phyloP scores from a whole-genome alignment of 768 basidiomycete genomes.

The Rhodocollybia butyracea region DNA sequence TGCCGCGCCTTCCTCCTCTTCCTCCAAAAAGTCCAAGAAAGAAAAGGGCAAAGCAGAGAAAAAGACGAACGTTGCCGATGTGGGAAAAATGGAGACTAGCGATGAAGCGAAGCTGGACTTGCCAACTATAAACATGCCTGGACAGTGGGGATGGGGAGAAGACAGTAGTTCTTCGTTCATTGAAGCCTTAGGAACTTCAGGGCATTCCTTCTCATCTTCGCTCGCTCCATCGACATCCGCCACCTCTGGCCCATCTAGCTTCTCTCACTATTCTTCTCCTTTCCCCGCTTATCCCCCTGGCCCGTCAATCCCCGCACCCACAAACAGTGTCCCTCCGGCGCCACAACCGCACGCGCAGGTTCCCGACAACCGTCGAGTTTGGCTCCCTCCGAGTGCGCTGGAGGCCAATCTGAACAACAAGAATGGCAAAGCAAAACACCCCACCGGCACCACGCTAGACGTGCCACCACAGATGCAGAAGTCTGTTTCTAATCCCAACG shows the following conservation, averaged over 20 bases:
- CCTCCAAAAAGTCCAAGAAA: constrained; percentile 2
- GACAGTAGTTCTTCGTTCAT: not conserved
- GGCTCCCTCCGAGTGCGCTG: constrained; percentile 1
- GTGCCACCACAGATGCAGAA: not conserved
- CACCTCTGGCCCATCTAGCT: not conserved
- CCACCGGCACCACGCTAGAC: not conserved
- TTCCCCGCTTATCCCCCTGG: too few species aligned
- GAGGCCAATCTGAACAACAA: constrained; percentile 1
- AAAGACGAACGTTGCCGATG: not conserved
- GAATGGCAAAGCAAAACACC: not conserved
- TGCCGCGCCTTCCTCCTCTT: not conserved
- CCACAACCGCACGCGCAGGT: not conserved
- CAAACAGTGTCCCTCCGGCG: not conserved
- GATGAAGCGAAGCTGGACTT: not conserved
- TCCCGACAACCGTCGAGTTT: constrained; percentile 7
- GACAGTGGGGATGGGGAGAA: constrained; percentile 4
- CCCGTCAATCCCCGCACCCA: not conserved
- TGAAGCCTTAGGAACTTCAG: too few species aligned
- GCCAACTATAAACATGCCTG: not conserved
- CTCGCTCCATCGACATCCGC: not conserved
- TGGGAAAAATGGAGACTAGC: not conserved
- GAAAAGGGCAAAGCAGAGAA: not conserved
- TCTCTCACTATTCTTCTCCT: too few species aligned
- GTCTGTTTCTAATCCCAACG: not conserved
- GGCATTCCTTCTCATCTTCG: not conserved